phyloP scores from a whole-genome alignment of 2,329 filamentous ascomycete genomes.

The Monilinia fructigena region DNA sequence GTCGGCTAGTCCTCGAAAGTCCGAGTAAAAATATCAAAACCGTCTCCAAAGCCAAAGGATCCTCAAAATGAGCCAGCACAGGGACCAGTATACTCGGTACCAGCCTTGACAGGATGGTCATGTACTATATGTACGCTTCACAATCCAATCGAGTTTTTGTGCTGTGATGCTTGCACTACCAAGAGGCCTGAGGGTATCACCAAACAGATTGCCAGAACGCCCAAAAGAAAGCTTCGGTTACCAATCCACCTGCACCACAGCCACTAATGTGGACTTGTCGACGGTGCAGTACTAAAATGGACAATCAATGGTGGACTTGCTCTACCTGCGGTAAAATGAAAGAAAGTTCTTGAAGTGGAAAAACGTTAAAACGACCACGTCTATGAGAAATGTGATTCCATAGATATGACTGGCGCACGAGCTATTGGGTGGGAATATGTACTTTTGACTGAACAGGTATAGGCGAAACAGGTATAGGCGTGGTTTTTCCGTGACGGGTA shows the following conservation, averaged over 20 bases:
- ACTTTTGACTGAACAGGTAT: neutral
- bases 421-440: neutral
- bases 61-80: constrained; percentile 18
- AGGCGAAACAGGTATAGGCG: neutral
- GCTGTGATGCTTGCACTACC: constrained; percentile 56
- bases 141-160: constrained; percentile 52
- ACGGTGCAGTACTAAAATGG: constrained; percentile 52
- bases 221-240: constrained; percentile 14
- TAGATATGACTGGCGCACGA: neutral
- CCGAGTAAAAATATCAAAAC: constrained; percentile 31
- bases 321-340: constrained; percentile 55
- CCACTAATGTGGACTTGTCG: constrained; percentile 48
- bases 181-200: constrained; percentile 44
- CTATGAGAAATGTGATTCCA: neutral
- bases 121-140: constrained; percentile 57
- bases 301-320: constrained; percentile 58
- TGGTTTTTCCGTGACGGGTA: neutral
- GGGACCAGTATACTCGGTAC: constrained; percentile 16
- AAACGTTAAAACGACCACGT: neutral
- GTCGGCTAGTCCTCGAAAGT: constrained; percentile 34
- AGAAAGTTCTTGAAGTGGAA: constrained; percentile 44
- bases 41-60: constrained; percentile 22
- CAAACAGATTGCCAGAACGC: constrained; percentile 28
- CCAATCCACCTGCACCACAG: constrained; percentile 26
- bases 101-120: constrained; percentile 50